Base-by-base conservation (phyloP, 129 eudicot genomes). In the Chrysanthemum makinoi region DNA sequence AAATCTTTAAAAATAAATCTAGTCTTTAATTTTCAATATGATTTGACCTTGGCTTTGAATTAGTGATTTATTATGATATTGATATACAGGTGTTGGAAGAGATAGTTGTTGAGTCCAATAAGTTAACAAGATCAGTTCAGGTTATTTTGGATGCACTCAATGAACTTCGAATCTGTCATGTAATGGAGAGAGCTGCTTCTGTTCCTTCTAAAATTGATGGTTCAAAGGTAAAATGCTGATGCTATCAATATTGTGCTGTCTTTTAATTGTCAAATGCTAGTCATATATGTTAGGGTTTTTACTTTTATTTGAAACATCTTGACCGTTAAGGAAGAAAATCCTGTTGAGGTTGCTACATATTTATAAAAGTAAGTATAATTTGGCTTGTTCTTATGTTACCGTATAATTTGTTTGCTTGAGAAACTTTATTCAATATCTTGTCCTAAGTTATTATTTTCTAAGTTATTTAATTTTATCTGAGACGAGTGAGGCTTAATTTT, bases 91-190 rank as follows among this genome's bases (percentile, higher is more conserved):
- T 94, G 75, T 80, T 53, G 63, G 91, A 90, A 75, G 82, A 87
- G 82, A 85, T 94, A 78, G 83, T 94, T 66, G 62, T 68, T 15
- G 97, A 90, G 83, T 82, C 96, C 61, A 94, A 90, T 76, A 79
- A 57, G 72, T 69, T 90, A 83, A 70, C 63, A 33, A 94, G 90
- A 83, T 94, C 99, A 33, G 83, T 86, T 77, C 89, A 87, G 74
- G 86, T 90, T 47, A 81, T 90, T 74, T 78, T 94, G 87, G 83
- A 80, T 77, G 92, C 96, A 53, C 96, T 94, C 51, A 94, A 94
- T 84, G 96, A 86, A 80, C 96, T 94, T 62, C 86, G 99, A 35
- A 79, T 85, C 77, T 83, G 88, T 65, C 86, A 90, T 71, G 87
- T 85, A 15, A 65, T 82, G 91, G 97, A 84, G 77, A 87, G 82